These are phyloP conservation scores for Dentipellis fragilis DNA, from an alignment of 768 basidiomycete genomes.

Conservation along the genomic window DNA sequence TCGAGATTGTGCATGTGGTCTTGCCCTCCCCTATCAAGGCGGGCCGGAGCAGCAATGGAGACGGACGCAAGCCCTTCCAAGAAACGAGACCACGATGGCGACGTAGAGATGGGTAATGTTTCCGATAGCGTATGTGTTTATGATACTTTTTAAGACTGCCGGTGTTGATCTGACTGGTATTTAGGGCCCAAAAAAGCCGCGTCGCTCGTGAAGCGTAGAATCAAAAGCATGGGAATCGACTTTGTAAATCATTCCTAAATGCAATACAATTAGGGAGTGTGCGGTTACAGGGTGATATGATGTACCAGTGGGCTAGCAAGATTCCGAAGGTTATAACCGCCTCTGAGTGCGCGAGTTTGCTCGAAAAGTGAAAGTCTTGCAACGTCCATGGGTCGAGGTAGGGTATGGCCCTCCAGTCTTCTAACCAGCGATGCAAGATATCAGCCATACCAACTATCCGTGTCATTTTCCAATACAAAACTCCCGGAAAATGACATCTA, in stretches of 20 bases:
- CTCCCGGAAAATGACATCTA: constrained; percentile 74
- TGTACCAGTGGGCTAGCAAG: too few species aligned
- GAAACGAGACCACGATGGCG: constrained; percentile 13
- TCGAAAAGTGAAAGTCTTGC: too few species aligned
- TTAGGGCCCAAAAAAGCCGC: neutral
- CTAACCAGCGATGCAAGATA: too few species aligned
- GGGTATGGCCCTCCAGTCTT: too few species aligned
- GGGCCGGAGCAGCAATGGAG: constrained; percentile 3
- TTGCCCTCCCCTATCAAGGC: constrained; percentile 9
- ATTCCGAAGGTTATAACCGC: too few species aligned
- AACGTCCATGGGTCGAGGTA: too few species aligned
- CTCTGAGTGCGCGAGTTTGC: too few species aligned
- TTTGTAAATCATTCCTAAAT: too few species aligned
- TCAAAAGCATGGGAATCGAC: too few species aligned
- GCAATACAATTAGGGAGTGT: too few species aligned
- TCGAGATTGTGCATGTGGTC: constrained; percentile 23
- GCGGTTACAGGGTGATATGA: too few species aligned
- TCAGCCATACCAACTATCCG: too few species aligned
- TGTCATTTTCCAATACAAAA: constrained; percentile 79
- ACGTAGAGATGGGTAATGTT: constrained; percentile 6
- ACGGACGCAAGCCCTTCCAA: neutral
- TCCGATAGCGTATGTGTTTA: constrained; percentile 3
- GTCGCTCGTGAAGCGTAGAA: neutral
- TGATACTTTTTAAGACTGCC: neutral
- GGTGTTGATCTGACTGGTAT: neutral